A percentile compares a stretch with the other conserved stretches of the same genome.
These are phyloP conservation scores for Xylaria flabelliformis DNA, from an alignment of 495 filamentous ascomycete species.

Conservation along the genomic window DNA sequence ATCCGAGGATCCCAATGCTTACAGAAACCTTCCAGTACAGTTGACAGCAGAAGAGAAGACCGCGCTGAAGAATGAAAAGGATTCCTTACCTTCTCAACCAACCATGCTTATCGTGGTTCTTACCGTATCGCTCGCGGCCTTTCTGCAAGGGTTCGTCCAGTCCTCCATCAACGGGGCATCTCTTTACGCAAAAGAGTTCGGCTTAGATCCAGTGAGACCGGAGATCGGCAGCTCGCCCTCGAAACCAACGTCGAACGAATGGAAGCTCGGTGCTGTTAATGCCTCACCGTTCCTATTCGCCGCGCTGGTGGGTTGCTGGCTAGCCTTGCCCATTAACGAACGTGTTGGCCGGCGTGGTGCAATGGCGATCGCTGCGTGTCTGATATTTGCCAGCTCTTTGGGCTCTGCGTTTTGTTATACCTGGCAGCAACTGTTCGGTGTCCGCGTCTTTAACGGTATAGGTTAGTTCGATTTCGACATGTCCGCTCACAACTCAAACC, in stretches of 20 bases:
- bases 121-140: conserved; percentile 42
- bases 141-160: conserved; percentile 40
- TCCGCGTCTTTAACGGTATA: conserved; percentile 40
- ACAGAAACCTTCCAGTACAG: conserved; percentile 25
- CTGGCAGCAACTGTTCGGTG: conserved; percentile 32
- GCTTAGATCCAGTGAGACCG: conserved; percentile 9
- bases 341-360: conserved; percentile 39
- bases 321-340: conserved; percentile 42
- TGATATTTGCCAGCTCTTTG: conserved; percentile 41
- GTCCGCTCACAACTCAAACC: neutral
- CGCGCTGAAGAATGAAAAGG: conserved; percentile 38
- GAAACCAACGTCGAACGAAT: conserved; percentile 17
- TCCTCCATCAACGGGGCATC: conserved; percentile 40
- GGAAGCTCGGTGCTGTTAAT: conserved; percentile 35
- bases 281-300: conserved; percentile 39
- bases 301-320: conserved; percentile 38
- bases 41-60: conserved; percentile 33
- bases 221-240: no score
- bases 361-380: conserved; percentile 35
- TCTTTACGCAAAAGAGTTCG: conserved; percentile 28
- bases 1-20: conserved; percentile 23
- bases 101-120: conserved; percentile 40
- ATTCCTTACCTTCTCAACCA: conserved; percentile 33
- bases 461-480: conserved; percentile 28
- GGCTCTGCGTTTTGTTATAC: conserved; percentile 31